phyloP scores from a whole-genome alignment of 1,139 yeast genomes.

The Kodamaea anthophila region DNA sequence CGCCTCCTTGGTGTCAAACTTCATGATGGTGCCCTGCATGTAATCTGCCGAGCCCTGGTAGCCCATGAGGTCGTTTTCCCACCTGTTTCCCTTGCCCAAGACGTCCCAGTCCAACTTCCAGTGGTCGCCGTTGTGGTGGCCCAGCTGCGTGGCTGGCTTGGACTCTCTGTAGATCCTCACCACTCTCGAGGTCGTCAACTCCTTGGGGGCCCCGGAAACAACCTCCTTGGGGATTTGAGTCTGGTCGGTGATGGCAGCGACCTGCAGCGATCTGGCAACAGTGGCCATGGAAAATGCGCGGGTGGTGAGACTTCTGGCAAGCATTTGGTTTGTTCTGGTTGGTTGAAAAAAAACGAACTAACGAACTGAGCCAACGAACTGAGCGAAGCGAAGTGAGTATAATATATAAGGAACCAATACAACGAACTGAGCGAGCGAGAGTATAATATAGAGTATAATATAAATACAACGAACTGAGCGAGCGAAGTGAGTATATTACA shows the following conservation, averaged over 20 bases:
- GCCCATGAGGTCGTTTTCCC: constrained; percentile 89
- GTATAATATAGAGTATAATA: too few relatives aligned
- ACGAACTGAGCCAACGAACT: too few relatives aligned
- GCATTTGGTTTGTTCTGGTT: constrained; percentile 21
- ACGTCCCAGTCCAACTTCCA: constrained; percentile 90
- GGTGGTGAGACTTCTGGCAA: constrained; percentile 15
- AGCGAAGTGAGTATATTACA: too few relatives aligned
- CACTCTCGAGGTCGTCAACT: constrained; percentile 53
- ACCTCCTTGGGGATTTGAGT: constrained; percentile 43
- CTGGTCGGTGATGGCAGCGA: constrained; percentile 17
- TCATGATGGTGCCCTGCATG: constrained; percentile 81
- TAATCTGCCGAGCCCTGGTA: constrained; percentile 77
- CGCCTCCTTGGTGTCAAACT: constrained; percentile 68
- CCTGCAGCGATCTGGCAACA: constrained; percentile 12
- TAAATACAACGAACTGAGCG: too few relatives aligned
- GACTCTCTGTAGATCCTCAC: constrained; percentile 76
- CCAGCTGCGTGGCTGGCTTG: constrained; percentile 80
- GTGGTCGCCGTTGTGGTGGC: constrained; percentile 45
- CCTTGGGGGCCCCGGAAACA: constrained; percentile 77
- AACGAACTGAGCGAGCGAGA: too few relatives aligned
- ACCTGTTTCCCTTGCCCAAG: constrained; percentile 68
- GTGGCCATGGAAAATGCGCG: constrained; percentile 18
- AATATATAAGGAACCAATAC: too few relatives aligned
- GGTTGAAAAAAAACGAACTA: constrained; percentile 11
- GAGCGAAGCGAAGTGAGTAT: too few relatives aligned